Evolutionary conservation across 768 basidiomycete species (phyloP).

Genomic region (Calocera cornea): DNA sequence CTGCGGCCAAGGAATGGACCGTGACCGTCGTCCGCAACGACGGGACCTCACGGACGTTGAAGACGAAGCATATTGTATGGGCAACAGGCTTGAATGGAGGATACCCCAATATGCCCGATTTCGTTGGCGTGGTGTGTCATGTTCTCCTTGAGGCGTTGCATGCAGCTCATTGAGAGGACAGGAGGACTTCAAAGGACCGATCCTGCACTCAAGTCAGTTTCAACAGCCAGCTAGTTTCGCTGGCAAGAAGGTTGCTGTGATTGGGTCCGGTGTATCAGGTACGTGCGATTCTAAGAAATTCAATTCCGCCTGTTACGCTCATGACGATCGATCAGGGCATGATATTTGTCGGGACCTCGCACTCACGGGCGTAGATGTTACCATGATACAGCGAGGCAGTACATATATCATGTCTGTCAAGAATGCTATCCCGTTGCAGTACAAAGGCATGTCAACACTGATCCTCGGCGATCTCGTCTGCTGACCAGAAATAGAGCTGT

Average conservation of each 20-base stretch:
- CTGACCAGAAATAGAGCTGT: constrained; percentile 18
- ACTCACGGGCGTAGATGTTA: constrained; percentile 33
- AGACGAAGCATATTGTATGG: constrained; percentile 30
- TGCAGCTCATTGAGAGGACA: constrained; percentile 14
- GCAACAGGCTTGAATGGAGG: constrained; percentile 35
- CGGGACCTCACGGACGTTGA: constrained; percentile 17
- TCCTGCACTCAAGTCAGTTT: constrained; percentile 47
- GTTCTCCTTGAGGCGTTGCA: not conserved
- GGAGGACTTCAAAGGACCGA: constrained; percentile 48
- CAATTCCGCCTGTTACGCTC: too few species aligned
- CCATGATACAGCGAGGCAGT: constrained; percentile 39
- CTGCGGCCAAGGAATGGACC: constrained; percentile 24
- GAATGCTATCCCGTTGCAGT: constrained; percentile 26
- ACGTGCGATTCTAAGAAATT: too few species aligned
- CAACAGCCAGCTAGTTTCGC: constrained; percentile 39
- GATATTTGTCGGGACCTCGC: constrained; percentile 38
- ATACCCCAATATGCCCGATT: constrained; percentile 32
- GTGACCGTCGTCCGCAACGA: constrained; percentile 26
- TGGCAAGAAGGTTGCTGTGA: constrained; percentile 58
- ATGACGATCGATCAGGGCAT: constrained; percentile 30
- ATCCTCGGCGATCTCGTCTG: not conserved
- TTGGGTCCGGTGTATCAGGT: constrained; percentile 54
- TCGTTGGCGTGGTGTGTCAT: constrained; percentile 24
- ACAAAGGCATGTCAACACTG: not conserved
- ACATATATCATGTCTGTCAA: constrained; percentile 41